Evolutionary conservation across 306 rosid species (phyloP), one percentile per base, ranked within the genome.

Genomic region (Acacia acuminata): DNA sequence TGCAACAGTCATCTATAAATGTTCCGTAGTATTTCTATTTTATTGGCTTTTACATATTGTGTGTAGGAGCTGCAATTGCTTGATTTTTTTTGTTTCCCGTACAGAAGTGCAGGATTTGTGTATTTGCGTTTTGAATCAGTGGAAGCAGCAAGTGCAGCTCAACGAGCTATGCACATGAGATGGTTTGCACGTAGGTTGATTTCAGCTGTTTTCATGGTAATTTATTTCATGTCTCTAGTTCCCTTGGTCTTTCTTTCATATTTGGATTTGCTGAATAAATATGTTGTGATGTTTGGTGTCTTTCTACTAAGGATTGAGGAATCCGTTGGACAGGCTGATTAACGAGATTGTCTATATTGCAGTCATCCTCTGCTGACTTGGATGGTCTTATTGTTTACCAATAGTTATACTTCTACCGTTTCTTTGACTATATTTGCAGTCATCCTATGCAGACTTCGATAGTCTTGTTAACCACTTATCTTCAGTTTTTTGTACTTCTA

Each of bases 171-270:
- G 99, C 97, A 96, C 81, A 36, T 85, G 88, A 89, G 99, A 90
- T 96, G 98, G 98, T 96, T 96, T 89, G 99, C 99, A 17, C 93
- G 99, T 64, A 86, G 94, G 77, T 87, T 81, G 88, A 94, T 96
- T 85, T 85, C 96, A 48, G 99, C 98, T 44, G 20, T 90, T 73
- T 96, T 87, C 91, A 87, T 96, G 99, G 99, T 96, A 93, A 85
- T 78, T 20, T 53, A 22, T 73, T 34, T 34, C 70, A 63, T 24
- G 22, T 20, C 25, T 68, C 8, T 22, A 66, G 40, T 53, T 65
- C 30, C 64, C 22, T 27, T 8, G 30, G 55, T 22, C 51, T 25
- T 19, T 64, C 60, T 7, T 53, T 44, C 24, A 10, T 19, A 34
- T 50, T 56, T 16, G 25, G 75, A 53, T 40, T 73, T 81, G 58